Base-by-base conservation (phyloP, 371 early-diverging fungal genomes). In the Mucor indicus region DNA sequence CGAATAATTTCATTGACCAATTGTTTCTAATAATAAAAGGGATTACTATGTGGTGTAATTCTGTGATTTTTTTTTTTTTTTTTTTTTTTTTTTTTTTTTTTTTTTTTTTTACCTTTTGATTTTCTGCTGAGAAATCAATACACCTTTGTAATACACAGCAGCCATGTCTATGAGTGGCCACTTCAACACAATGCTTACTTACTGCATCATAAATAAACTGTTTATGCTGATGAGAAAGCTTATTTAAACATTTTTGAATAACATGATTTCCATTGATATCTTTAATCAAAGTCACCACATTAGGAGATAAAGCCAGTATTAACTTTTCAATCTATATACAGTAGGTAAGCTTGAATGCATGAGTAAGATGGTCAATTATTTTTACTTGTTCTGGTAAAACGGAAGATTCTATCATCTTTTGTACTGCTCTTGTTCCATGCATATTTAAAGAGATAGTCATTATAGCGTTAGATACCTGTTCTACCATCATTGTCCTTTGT, bases 241-340 rank as follows among this genome's bases (percentile, higher is more conserved):
- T 74, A 58, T 87, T 86, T 35, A 98, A 79, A 60, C 95, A 95
- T 68, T 97, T 98, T 73, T 98, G 98, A 43, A 98, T 87, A 31
- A 98, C 98, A 64, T 98, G 99, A 71, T 98, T 98, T 54, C 98
- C 98, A 67, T 98, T 98, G 41, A 96, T 81, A 64, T 96, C 97
- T 57, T 93, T 90, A 53, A 97, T 92, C 36, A 98, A 60, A 9
- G 83, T 73, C 9, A 95, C 90, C 2, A 95, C 89, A 54, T 86
- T 84, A 6, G 79, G 79, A 40, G 81, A 78, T 32, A 98, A 66
- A 12, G 95, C 91, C 12, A 62, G 62, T 8, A 86, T 81, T 6
- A 90, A 75, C 17, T 85, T 72, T 9, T 79, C 69, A 50, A 92
- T 89, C 75, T n/a, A n/a, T n/a, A n/a, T n/a, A n/a, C n/a, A n/a